phyloP scores from a whole-genome alignment of 2,329 filamentous ascomycete species.

The Claviceps pazoutovae region DNA sequence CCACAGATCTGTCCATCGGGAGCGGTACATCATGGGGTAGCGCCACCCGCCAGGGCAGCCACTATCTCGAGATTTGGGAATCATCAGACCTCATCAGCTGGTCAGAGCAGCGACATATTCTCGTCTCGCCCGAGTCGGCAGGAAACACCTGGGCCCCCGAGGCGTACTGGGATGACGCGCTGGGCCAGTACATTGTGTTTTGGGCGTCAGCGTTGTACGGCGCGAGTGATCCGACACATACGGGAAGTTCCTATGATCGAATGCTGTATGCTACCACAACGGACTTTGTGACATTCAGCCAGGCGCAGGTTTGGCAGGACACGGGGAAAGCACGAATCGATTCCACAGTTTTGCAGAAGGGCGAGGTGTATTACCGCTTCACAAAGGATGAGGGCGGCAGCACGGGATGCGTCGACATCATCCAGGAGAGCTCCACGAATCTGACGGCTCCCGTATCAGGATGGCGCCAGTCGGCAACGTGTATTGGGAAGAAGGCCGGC shows the following conservation, averaged over 20 bases:
- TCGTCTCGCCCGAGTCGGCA: not conserved
- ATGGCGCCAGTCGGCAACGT: not conserved
- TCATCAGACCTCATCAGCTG: not conserved
- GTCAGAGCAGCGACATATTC: not conserved
- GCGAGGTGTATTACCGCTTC: not conserved
- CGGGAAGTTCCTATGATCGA: not conserved
- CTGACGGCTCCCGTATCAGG: not conserved
- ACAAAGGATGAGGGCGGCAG: conserved; percentile 1
- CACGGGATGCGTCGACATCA: not conserved
- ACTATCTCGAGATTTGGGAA: conserved; percentile 1
- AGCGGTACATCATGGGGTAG: conserved; percentile 1
- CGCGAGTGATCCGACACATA: not conserved
- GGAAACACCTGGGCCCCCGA: conserved; percentile 1
- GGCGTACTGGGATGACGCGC: not conserved
- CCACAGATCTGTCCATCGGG: conserved; percentile 1
- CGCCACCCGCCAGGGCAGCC: not conserved
- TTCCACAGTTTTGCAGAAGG: not conserved
- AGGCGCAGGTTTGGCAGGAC: not conserved
- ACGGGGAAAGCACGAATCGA: not conserved
- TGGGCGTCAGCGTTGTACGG: not conserved
- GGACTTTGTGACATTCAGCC: not conserved
- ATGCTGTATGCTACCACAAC: not conserved
- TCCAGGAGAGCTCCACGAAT: not conserved
- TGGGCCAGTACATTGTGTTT: conserved; percentile 1
- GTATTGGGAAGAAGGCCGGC: not conserved